These are phyloP conservation scores for Amylocarpus encephaloides DNA, from an alignment of 2,329 filamentous ascomycete genomes.

Conservation along the genomic window DNA sequence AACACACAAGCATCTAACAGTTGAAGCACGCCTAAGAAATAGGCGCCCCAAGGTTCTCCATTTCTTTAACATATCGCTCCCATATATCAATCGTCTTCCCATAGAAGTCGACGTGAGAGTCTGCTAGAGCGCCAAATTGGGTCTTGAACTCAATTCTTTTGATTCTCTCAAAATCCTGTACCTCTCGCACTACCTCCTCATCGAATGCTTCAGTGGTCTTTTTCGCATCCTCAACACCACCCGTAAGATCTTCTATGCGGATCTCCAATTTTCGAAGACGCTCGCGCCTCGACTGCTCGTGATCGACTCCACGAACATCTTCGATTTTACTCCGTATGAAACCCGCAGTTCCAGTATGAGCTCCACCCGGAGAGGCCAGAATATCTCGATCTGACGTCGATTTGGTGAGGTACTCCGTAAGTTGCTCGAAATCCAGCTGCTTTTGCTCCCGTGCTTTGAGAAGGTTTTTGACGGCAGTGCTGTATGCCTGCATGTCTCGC, in stretches of 20 bases:
- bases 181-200: slow-evolving; percentile 90
- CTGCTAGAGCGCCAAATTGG: slow-evolving; percentile 75
- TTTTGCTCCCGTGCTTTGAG: slow-evolving; percentile 95
- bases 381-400: slow-evolving; percentile 78
- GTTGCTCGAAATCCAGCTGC: slow-evolving; percentile 92
- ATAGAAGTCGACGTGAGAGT: slow-evolving; percentile 85
- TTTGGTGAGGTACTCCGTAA: slow-evolving; percentile 93
- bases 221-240: slow-evolving; percentile 82
- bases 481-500: slow-evolving; percentile 94
- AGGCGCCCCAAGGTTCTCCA: slow-evolving; percentile 59
- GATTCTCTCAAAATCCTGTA: slow-evolving; percentile 91
- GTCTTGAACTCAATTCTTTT: slow-evolving; percentile 89
- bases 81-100: slow-evolving; percentile 72
- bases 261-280: slow-evolving; percentile 85
- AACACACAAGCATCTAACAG: background rate
- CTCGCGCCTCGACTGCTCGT: slow-evolving; percentile 84
- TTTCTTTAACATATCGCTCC: slow-evolving; percentile 84
- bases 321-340: slow-evolving; percentile 94
- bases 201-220: slow-evolving; percentile 88
- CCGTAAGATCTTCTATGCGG: slow-evolving; percentile 83
- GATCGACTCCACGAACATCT: slow-evolving; percentile 92
- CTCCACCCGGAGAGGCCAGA: slow-evolving; percentile 52
- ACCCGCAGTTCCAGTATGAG: slow-evolving; percentile 67
- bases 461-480: slow-evolving; percentile 75
- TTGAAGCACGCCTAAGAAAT: slow-evolving; percentile 17